Evolutionary conservation across 495 filamentous ascomycete genomes (phyloP).

Genomic region (Cetradonia linearis): DNA sequence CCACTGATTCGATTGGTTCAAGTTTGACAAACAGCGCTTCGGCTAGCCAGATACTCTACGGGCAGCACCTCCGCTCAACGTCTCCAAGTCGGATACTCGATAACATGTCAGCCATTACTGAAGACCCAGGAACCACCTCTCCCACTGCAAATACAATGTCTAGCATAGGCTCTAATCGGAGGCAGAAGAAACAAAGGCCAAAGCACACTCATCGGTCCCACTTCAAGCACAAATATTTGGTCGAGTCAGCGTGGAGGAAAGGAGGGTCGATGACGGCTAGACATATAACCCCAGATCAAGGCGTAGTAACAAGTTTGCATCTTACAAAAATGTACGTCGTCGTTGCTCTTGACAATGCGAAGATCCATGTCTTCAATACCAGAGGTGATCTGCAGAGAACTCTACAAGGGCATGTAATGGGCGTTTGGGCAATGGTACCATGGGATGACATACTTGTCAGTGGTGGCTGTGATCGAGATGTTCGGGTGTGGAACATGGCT

Average conservation of each 20-base stretch:
- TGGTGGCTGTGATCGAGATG: conserved; percentile 92
- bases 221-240: conserved; percentile 94
- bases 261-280: conserved; percentile 67
- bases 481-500: conserved; percentile 93
- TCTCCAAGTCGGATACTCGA: conserved; percentile 21
- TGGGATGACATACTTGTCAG: conserved; percentile 94
- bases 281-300: conserved; percentile 89
- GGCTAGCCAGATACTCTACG: conserved; percentile 21
- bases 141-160: conserved; percentile 2
- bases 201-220: conserved; percentile 77
- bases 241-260: conserved; percentile 92
- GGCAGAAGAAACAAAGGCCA: conserved; percentile 25
- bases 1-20: conserved; percentile 33
- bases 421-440: conserved; percentile 98
- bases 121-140: conserved; percentile 22
- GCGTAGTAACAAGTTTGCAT: conserved; percentile 92
- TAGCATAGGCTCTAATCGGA: conserved; percentile 10
- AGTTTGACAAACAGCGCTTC: conserved; percentile 19
- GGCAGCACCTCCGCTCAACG: conserved; percentile 19
- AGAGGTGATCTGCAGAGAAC: conserved; percentile 81
- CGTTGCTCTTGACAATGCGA: conserved; percentile 94
- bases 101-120: conserved; percentile 24
- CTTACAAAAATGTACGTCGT: conserved; percentile 93
- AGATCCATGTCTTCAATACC: conserved; percentile 94
- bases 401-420: conserved; percentile 93